Base-by-base conservation (phyloP, 2,329 filamentous ascomycete genomes). In the Talaromyces islandicus region DNA sequence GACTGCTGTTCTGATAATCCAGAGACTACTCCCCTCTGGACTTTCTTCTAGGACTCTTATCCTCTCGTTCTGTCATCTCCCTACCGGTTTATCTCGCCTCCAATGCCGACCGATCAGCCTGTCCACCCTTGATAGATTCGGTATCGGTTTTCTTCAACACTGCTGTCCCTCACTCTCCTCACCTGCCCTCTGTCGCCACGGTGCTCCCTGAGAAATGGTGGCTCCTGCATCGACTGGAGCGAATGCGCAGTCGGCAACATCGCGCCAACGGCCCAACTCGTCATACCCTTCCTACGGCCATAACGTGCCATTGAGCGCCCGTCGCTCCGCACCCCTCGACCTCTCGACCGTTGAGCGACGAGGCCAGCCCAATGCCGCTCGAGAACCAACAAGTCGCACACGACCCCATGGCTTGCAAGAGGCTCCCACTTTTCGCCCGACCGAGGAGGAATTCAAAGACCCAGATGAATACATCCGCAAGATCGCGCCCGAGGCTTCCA, bases 391-490 rank as follows among this genome's bases (percentile, higher is more conserved):
- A n/a, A 90, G 91, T 74, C 87, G 88, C 72, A 86, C 85, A 67
- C 85, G 94, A 56, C 90, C 90, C 41, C 92, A 96, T 75, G 91
- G 88, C 50, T 83, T 99, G 48, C 84, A 89, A 65, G 93, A 97
- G 71, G 93, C 94, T 29, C 93, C 93, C 2, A 94, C 91, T 5
- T 99, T 91, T 74, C 83, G 87, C 64, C 94, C 94, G 32, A 96
- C 91, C 0, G 88, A 91, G 66, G 92, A 97, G 67, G 92, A 99
- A 75, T 99, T 94, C 82, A 91, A 88, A 69, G 92, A 99, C 69
- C 94, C 94, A 0, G 87, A 96, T 71, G 89, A 90, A 68, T 99
- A 97, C 71, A 92, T 99, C 68, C 88, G 88, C 72, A 97, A 93
- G 75, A 97, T 99, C 66, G 82, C 88, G 0, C 87, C 91, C 1